Percentiles rank a stretch among this genome's conserved stretches.
Evolutionary conservation across 2,329 filamentous ascomycete species (phyloP).

Genomic region (Bertia moriformis): DNA sequence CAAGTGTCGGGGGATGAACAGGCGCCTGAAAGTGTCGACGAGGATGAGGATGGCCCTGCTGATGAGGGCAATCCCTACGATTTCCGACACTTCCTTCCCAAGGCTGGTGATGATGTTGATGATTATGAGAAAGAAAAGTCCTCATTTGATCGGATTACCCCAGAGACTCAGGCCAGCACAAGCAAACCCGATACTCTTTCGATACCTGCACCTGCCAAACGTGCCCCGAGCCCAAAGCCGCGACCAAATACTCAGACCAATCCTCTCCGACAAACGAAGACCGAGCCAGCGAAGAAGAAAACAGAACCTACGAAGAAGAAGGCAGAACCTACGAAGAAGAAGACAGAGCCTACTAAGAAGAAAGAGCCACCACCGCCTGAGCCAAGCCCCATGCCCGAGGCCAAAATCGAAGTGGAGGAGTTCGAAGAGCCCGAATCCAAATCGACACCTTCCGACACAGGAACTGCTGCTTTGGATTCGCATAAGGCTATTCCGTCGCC

Average conservation of each 20-base stretch:
- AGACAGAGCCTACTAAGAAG: constrained; percentile 9
- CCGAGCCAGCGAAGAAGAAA: constrained; percentile 2
- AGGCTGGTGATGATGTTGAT: constrained; percentile 16
- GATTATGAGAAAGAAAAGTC: constrained; percentile 11
- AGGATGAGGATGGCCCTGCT: constrained; percentile 18
- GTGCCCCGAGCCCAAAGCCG: constrained; percentile 9
- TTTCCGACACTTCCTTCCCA: constrained; percentile 29
- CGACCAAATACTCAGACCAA: constrained; percentile 4
- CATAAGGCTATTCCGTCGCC: constrained; percentile 5
- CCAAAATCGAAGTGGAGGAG: constrained; percentile 12
- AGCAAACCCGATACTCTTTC: constrained; percentile 17
- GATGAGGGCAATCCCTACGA: constrained; percentile 30
- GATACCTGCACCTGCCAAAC: constrained; percentile 11
- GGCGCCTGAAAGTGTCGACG: constrained; percentile 14
- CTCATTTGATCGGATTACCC: constrained; percentile 10
- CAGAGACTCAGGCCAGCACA: constrained; percentile 7
- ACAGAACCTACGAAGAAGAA: constrained; percentile 1
- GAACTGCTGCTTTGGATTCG: not conserved
- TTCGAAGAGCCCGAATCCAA: not conserved
- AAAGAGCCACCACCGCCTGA: constrained; percentile 16
- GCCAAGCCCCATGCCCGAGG: constrained; percentile 8
- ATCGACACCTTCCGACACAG: not conserved
- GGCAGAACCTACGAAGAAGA: constrained; percentile 4
- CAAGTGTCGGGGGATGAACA: constrained; percentile 16
- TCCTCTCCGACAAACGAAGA: not conserved